Conservation (phyloP, 208 protist species). For the Endotrypanum monterogeii region DNA sequence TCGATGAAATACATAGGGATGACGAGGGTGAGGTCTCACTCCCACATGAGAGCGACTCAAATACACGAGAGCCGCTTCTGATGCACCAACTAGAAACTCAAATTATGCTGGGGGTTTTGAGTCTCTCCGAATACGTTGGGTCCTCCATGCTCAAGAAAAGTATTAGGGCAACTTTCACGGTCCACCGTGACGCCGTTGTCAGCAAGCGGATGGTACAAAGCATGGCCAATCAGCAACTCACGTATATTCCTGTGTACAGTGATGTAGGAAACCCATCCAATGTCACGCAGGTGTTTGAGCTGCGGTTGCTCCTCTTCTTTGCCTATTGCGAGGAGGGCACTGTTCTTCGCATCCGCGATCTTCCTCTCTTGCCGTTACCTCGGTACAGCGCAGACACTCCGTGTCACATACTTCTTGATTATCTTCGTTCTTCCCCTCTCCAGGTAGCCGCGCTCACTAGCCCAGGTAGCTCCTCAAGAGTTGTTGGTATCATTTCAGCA, state of each 20-base stretch:
- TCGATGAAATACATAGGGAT: conserved; percentile 7
- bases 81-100: conserved; percentile 57
- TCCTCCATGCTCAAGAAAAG: conserved; percentile 40
- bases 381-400: conserved; percentile 43
- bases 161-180: conserved; percentile 48
- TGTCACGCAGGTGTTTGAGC: conserved; percentile 57
- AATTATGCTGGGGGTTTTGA: conserved; percentile 75
- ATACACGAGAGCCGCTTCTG: conserved; percentile 20
- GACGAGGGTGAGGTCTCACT: conserved; percentile 17
- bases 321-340: conserved; percentile 45
- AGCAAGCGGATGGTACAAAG: conserved; percentile 47
- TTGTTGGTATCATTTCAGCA: conserved; percentile 58
- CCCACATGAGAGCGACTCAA: conserved; percentile 43
- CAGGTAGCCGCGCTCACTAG: conserved; percentile 45
- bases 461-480: conserved; percentile 26
- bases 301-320: conserved; percentile 60
- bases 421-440: conserved; percentile 49
- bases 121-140: conserved; percentile 61
- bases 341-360: conserved; percentile 46
- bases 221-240: conserved; percentile 45
- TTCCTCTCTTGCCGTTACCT: conserved; percentile 48
- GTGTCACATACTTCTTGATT: conserved; percentile 47
- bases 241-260: conserved; percentile 60
- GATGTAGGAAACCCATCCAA: conserved; percentile 46
- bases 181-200: conserved; percentile 55